Percentiles rank a stretch among this genome's conserved stretches.
These are phyloP conservation scores for Endotrypanum monterogeii DNA, from an alignment of 208 protist species.

Conservation along the genomic window DNA sequence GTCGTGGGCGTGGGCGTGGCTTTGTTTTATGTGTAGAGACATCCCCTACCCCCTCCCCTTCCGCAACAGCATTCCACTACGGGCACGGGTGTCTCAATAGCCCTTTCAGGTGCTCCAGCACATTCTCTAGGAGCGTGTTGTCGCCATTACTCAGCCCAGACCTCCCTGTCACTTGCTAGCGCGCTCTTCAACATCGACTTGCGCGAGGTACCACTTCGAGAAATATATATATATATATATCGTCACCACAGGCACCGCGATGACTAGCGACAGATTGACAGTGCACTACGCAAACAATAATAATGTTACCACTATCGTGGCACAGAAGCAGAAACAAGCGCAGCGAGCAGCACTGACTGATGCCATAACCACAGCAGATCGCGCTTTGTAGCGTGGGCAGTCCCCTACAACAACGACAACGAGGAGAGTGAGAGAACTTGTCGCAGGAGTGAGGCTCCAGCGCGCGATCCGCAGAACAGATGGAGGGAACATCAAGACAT, in stretches of 20 bases:
- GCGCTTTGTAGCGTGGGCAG: too few relatives aligned
- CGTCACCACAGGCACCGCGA: constrained; percentile 13
- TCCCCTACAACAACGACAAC: too few relatives aligned
- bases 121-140: too few relatives aligned
- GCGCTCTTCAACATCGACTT: background rate
- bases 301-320: constrained; percentile 24
- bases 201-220: background rate
- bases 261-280: constrained; percentile 11
- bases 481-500: constrained; percentile 28
- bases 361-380: too few relatives aligned
- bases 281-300: constrained; percentile 25
- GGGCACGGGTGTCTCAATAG: too few relatives aligned
- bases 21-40: background rate
- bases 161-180: too few relatives aligned
- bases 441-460: constrained; percentile 22
- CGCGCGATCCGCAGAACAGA: constrained; percentile 27
- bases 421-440: too few relatives aligned
- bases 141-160: too few relatives aligned
- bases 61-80: too few relatives aligned
- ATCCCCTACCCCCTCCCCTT: background rate
- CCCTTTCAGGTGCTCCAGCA: too few relatives aligned
- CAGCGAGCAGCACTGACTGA: too few relatives aligned
- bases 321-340: constrained; percentile 39
- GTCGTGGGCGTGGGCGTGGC: too few relatives aligned
- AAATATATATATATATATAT: background rate